phyloP scores from a whole-genome alignment of 768 basidiomycete genomes.

The Leucosporidium yakuticum region DNA sequence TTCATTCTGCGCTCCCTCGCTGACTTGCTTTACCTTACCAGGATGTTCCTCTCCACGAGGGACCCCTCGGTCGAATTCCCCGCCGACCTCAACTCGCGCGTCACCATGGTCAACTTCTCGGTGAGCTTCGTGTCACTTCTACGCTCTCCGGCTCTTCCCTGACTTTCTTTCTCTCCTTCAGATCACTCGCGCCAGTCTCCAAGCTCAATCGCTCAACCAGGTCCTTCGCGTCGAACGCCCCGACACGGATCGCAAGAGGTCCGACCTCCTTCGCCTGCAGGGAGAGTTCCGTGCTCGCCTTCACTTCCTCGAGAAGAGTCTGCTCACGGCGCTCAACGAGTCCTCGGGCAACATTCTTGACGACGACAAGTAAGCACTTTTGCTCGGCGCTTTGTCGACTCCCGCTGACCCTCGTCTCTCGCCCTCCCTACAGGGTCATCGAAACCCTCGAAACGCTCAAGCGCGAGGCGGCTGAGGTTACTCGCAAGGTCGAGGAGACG shows the following conservation, averaged over 20 bases:
- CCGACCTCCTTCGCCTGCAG: conserved; percentile 95
- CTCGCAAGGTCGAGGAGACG: conserved; percentile 91
- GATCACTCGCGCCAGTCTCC: conserved; percentile 97
- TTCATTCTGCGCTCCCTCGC: neutral
- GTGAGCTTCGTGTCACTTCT: neutral
- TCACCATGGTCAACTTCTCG: conserved; percentile 40
- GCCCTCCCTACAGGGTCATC: conserved; percentile 57
- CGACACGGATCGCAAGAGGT: conserved; percentile 89
- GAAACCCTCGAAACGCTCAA: conserved; percentile 92
- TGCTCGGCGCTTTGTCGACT: neutral
- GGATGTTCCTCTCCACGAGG: conserved; percentile 92
- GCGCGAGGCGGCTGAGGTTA: conserved; percentile 91
- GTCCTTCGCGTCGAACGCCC: conserved; percentile 95
- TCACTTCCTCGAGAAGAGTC: conserved; percentile 81
- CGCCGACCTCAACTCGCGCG: conserved; percentile 93
- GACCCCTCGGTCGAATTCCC: conserved; percentile 97
- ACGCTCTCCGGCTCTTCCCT: neutral
- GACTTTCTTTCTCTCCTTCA: conserved; percentile 95
- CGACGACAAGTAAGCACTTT: conserved; percentile 63
- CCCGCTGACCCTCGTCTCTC: conserved; percentile 12
- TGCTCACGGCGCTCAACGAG: conserved; percentile 91
- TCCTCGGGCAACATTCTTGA: conserved; percentile 95
- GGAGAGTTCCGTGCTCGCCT: conserved; percentile 93
- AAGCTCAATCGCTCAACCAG: conserved; percentile 95
- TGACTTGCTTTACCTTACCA: neutral